phyloP scores from a whole-genome alignment of 768 basidiomycete species.

The Trametes villosa region DNA sequence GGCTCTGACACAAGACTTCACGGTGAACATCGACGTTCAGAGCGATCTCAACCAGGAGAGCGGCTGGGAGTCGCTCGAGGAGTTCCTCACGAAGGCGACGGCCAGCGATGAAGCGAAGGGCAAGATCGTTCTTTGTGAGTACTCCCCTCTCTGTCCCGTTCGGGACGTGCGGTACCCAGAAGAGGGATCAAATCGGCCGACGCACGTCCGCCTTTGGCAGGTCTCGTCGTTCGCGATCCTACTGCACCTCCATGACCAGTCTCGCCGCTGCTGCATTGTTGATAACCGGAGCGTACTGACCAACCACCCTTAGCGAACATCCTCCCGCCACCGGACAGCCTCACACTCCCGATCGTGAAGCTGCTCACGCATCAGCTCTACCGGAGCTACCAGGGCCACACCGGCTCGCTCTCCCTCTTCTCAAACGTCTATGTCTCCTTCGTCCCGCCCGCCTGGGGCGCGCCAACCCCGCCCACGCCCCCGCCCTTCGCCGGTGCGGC shows the following conservation, averaged over 20 bases:
- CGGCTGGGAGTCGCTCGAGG: slow-evolving; percentile 70
- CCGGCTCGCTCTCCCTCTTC: slow-evolving; percentile 74
- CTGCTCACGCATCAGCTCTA: slow-evolving; percentile 81
- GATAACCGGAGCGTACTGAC: too few relatives aligned
- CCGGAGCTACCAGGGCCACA: slow-evolving; percentile 69
- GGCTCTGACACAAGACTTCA: slow-evolving; percentile 64
- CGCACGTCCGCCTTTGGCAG: background rate
- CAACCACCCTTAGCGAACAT: slow-evolving; percentile 68
- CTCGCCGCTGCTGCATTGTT: too few relatives aligned
- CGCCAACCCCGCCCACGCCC: slow-evolving; percentile 54
- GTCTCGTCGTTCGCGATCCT: background rate
- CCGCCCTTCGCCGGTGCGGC: slow-evolving; percentile 26
- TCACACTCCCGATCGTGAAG: slow-evolving; percentile 73
- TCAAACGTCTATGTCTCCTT: slow-evolving; percentile 76
- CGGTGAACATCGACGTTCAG: slow-evolving; percentile 74
- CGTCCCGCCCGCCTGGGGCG: slow-evolving; percentile 76
- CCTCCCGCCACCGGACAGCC: slow-evolving; percentile 77
- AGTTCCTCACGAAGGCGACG: slow-evolving; percentile 68
- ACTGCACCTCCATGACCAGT: slow-evolving; percentile 8
- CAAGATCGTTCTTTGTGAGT: slow-evolving; percentile 69
- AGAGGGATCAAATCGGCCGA: background rate
- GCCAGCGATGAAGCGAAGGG: slow-evolving; percentile 38
- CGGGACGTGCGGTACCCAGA: background rate
- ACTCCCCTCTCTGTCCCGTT: background rate
- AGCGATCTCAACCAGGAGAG: slow-evolving; percentile 54